These are phyloP conservation scores for Corylus americana DNA, from an alignment of 306 rosid species.

Conservation along the genomic window DNA sequence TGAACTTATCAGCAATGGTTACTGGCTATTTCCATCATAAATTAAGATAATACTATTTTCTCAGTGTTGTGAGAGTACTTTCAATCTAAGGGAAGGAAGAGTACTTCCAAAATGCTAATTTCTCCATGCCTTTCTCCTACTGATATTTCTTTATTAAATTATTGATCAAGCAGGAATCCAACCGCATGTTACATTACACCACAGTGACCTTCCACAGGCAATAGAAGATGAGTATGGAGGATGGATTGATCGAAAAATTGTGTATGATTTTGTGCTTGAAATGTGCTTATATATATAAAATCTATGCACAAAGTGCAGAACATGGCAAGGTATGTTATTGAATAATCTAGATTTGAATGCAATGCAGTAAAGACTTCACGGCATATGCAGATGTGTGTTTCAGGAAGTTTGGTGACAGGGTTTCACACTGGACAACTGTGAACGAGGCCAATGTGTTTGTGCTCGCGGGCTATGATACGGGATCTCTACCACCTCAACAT, in stretches of 20 bases:
- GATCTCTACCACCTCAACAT: slow-evolving; percentile 30
- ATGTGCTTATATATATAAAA: background rate
- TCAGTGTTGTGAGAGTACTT: background rate
- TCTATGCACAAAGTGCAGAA: background rate
- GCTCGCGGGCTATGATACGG: slow-evolving; percentile 22
- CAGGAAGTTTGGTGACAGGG: slow-evolving; percentile 55
- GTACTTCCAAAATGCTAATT: background rate
- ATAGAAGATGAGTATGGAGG: slow-evolving; percentile 81
- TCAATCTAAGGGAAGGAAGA: background rate
- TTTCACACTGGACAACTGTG: slow-evolving; percentile 50
- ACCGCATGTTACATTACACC: slow-evolving; percentile 70
- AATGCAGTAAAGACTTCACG: slow-evolving; percentile 46
- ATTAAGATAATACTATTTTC: background rate
- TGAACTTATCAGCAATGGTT: slow-evolving; percentile 56
- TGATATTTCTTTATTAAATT: background rate
- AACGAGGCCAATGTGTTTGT: slow-evolving; percentile 40
- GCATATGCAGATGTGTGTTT: slow-evolving; percentile 50
- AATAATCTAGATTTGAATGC: background rate
- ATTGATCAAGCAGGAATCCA: slow-evolving; percentile 54
- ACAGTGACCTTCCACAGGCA: slow-evolving; percentile 63
- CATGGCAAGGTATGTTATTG: background rate
- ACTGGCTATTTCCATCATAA: background rate
- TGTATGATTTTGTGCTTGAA: slow-evolving; percentile 31
- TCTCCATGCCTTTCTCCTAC: background rate
- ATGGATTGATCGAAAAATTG: slow-evolving; percentile 54